These are phyloP conservation scores for Tetragonia tetragonoides DNA, from an alignment of 148 eudicot species.

Conservation along the genomic window DNA sequence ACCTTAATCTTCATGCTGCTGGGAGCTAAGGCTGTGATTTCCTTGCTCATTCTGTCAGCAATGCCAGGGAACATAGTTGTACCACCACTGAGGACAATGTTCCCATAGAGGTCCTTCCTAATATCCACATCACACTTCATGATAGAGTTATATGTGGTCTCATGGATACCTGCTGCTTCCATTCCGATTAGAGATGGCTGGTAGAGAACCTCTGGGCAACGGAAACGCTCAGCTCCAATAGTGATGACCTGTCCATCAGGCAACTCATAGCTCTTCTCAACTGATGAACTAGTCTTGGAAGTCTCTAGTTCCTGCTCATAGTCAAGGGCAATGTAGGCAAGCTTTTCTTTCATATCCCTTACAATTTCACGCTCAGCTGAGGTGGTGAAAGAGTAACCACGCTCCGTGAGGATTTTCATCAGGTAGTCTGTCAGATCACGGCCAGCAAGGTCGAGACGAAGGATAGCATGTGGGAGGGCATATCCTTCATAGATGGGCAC, in stretches of 20 bases:
- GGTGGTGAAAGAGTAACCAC: conserved; percentile 88
- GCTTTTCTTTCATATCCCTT: conserved; percentile 66
- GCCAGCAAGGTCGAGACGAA: conserved; percentile 83
- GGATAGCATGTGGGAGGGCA: conserved; percentile 83
- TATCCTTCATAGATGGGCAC: conserved; percentile 83
- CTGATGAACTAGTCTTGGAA: conserved; percentile 42
- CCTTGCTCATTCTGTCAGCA: conserved; percentile 90
- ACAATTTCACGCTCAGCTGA: conserved; percentile 86
- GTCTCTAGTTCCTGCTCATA: conserved; percentile 52
- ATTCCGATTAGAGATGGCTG: conserved; percentile 58
- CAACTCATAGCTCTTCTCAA: conserved; percentile 49
- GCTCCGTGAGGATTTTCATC: conserved; percentile 86
- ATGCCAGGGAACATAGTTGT: conserved; percentile 86
- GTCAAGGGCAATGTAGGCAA: conserved; percentile 54
- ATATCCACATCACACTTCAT: conserved; percentile 91
- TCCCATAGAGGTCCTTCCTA: conserved; percentile 82
- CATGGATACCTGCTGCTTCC: conserved; percentile 85
- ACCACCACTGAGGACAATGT: conserved; percentile 85
- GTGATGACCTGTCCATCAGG: conserved; percentile 60
- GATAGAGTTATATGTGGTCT: conserved; percentile 85
- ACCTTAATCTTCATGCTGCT: conserved; percentile 95
- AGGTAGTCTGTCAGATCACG: conserved; percentile 74
- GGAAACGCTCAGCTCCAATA: conserved; percentile 51
- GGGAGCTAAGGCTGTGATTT: conserved; percentile 74
- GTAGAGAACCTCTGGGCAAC: conserved; percentile 48